A percentile compares a stretch with the other conserved stretches of the same genome.
Conservation (phyloP, 768 basidiomycete species). For the Kwoniella dejecticola region DNA sequence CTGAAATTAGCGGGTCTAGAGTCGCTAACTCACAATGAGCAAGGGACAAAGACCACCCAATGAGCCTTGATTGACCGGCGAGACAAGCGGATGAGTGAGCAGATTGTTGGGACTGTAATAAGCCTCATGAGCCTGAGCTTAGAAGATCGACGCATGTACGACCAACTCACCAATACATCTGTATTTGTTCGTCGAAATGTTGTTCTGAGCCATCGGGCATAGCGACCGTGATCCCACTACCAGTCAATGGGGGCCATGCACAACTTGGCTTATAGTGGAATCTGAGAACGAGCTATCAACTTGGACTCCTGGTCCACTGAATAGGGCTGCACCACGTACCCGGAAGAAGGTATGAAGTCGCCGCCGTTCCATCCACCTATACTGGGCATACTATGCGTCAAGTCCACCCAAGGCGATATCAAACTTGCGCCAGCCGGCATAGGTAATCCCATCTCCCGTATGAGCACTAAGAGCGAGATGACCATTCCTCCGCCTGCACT, state of each 20-base stretch:
- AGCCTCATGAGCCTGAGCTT: background rate
- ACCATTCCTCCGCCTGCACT: slow-evolving; percentile 52
- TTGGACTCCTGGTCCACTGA: background rate
- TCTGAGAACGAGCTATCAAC: slow-evolving; percentile 19
- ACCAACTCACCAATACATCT: slow-evolving; percentile 50
- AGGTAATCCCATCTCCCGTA: slow-evolving; percentile 51
- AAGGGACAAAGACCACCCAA: slow-evolving; percentile 54
- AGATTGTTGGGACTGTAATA: slow-evolving; percentile 41
- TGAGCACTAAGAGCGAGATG: slow-evolving; percentile 48
- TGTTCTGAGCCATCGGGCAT: slow-evolving; percentile 37
- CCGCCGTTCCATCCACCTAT: slow-evolving; percentile 43
- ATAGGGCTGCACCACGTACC: slow-evolving; percentile 27
- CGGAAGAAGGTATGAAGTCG: slow-evolving; percentile 46
- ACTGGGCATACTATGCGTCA: slow-evolving; percentile 54
- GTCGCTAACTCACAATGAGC: slow-evolving; percentile 47
- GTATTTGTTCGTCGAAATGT: slow-evolving; percentile 47
- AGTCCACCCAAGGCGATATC: slow-evolving; percentile 53
- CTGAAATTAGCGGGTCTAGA: too few relatives aligned
- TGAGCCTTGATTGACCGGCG: slow-evolving; percentile 50
- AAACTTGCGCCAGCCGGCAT: slow-evolving; percentile 54
- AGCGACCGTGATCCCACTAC: slow-evolving; percentile 40
- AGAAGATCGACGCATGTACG: background rate
- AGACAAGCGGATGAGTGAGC: slow-evolving; percentile 52
- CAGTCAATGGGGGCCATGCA: slow-evolving; percentile 46
- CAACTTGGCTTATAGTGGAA: slow-evolving; percentile 50